Conservation (phyloP, 495 filamentous ascomycete species). For the Coniosporium apollinis region DNA sequence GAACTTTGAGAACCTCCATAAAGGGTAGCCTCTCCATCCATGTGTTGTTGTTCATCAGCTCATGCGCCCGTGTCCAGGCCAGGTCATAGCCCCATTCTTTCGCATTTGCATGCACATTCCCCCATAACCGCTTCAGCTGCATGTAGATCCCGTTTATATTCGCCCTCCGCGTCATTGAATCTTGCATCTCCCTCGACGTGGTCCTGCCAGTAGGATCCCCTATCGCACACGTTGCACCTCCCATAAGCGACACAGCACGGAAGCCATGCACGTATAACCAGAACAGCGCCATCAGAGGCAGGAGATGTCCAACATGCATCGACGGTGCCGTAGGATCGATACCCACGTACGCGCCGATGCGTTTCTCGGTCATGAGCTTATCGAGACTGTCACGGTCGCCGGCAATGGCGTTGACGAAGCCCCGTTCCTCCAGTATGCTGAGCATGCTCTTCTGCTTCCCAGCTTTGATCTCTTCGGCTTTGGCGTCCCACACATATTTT, state of each 20-base stretch:
- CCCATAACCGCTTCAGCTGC: constrained; percentile 66
- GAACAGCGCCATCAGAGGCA: constrained; percentile 85
- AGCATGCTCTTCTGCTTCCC: constrained; percentile 49
- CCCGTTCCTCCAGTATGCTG: constrained; percentile 60
- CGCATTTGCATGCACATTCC: constrained; percentile 47
- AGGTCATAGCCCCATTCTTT: constrained; percentile 16
- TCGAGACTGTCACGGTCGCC: constrained; percentile 56
- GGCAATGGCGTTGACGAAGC: constrained; percentile 61
- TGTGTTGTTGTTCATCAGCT: constrained; percentile 56
- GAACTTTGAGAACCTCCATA: constrained; percentile 50
- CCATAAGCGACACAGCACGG: constrained; percentile 55
- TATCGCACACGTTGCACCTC: constrained; percentile 69
- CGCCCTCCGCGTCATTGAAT: constrained; percentile 36
- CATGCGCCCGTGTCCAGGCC: constrained; percentile 44
- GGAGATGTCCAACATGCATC: constrained; percentile 79
- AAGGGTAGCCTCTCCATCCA: constrained; percentile 61
- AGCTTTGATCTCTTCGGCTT: constrained; percentile 27
- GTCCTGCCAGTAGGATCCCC: constrained; percentile 76
- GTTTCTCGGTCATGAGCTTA: constrained; percentile 47
- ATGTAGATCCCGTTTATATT: constrained; percentile 63
- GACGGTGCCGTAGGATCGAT: constrained; percentile 86
- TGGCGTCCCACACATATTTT: background rate
- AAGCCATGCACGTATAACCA: constrained; percentile 86
- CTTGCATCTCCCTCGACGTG: constrained; percentile 43
- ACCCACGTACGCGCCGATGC: constrained; percentile 70